Percentiles rank a stretch among this genome's conserved stretches.
Conservation (phyloP, 305 asterid genomes). For the Fraxinus baroniana region DNA sequence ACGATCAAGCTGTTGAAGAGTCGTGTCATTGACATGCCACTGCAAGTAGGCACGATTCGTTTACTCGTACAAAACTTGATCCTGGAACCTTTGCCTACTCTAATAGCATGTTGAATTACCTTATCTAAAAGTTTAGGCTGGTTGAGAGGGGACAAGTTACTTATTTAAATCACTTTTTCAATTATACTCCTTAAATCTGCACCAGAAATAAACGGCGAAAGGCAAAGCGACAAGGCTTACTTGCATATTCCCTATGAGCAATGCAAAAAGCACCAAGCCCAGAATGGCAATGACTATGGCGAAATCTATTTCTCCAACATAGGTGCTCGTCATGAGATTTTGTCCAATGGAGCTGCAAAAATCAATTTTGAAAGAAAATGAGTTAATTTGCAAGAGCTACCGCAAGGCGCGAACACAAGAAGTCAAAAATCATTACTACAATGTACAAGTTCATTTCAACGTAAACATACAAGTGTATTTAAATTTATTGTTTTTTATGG, state of each 20-base stretch:
- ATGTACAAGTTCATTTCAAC: neutral
- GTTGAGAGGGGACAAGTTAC: neutral
- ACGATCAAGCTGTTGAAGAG: neutral
- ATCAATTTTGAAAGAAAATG: neutral
- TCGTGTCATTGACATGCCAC: neutral
- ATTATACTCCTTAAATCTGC: neutral
- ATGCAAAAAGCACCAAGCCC: conserved; percentile 58
- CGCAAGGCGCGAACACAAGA: neutral
- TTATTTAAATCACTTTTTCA: neutral
- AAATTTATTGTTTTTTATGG: too few relatives aligned
- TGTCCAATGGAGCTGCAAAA: conserved; percentile 61
- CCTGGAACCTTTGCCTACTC: neutral
- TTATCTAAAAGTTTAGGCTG: neutral
- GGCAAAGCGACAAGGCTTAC: conserved; percentile 25
- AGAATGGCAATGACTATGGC: conserved; percentile 54
- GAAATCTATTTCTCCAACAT: conserved; percentile 49
- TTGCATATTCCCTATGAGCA: conserved; percentile 70
- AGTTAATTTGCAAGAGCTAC: neutral
- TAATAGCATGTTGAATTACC: neutral
- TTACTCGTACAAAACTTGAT: neutral
- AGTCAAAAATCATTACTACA: neutral
- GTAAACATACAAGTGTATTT: too few relatives aligned
- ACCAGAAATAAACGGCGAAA: neutral
- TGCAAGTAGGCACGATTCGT: neutral
- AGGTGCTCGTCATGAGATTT: conserved; percentile 50